Base-by-base conservation (phyloP, 345 rosid genomes). In the Salix arbutifolia region DNA sequence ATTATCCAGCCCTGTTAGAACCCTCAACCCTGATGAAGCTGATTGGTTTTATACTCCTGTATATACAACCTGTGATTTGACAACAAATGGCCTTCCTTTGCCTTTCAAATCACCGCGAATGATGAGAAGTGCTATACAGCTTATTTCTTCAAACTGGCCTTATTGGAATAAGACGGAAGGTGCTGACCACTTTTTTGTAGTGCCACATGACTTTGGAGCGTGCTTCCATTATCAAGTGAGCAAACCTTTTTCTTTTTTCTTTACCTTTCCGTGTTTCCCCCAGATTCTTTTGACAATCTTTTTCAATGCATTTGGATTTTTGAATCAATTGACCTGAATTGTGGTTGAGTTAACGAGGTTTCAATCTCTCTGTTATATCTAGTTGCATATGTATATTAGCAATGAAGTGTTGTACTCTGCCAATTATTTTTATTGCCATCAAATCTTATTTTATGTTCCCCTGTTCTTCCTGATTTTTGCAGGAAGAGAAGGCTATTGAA, bases 401-500 rank as follows among this genome's bases (percentile, higher is more conserved):
- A 56, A 46, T 65, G 10, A n/a, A 48, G 16, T 26, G 5, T 61
- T 28, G 31, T 42, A 60, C n/a, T 44, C 26, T 62, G 14, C 33
- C 67, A 5, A 25, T 10, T 70, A 50, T 61, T 6, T 42, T 31
- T 46, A 31, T 61, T 25, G 19, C 28, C 14, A 28, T 74, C 31
- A 14, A 33, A 14, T 67, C 23, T 42, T 9, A 21, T 25, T 35
- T 71, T 13, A 40, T 44, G 74, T 1, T 58, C 25, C 11, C 5
- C 10, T 56, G 18, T n/a, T 25, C n/a, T 28, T 58, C 5, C 1
- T 46, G 25, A 23, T 14, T 69, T 79, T 70, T 78, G 69, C 81
- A 95, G 96, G 99, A 95, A 82, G 99, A 93, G 90, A 95, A 91
- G 79, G 99, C 97, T 10, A 81, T 90, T 48, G 89, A 90, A 79